Evolutionary conservation across 164 flowering plant genomes (phyloP), one percentile per base, ranked within the genome.

Genomic region (Buxus sempervirens): DNA sequence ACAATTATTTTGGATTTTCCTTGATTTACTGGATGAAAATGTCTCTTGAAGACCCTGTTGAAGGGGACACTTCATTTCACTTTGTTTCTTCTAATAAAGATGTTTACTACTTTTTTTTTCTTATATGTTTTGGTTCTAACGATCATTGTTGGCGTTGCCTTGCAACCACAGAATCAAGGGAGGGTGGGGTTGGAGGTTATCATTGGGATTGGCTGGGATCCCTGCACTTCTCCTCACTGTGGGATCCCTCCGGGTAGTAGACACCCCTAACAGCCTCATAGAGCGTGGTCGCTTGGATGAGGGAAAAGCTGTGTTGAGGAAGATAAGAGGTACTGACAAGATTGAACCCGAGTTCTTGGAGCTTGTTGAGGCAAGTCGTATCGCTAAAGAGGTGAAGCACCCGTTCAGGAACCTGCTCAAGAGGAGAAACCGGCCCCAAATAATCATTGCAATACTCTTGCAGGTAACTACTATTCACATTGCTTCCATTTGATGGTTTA

Each of bases 181-280:
- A 28, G 95, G 88, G 54, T 93, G 90, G 90, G 98, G 98, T 0
- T 94, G 97, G 98, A 90, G 98, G 73, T 55, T 94, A 7, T 94
- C 98, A 32, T 66, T 94, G 56, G 98, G 92, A 6, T 67, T 91
- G 64, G 97, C 96, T 13, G 97, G 92, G 8, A 67, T 90, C 62
- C 98, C 98, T 1, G 98, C 96, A 12, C 56, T 74, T 1, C 83
- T 94, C 58, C 75, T 94, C 2, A 86, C 92, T 6, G 22, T 86
- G 8, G 98, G 98, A 13, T 74, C 98, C 12, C 71, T 94, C 1
- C n/a, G 91, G 14, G 89, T 94, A 36, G 81, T 77, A 16, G 98
- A 94, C 72, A 91, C 96, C 8, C 98, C 98, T 15, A 94, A 91
- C 91, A 90, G 96, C 45, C 88, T 91, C 45, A 85, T 94, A 16